Evolutionary conservation across 176 grass and related monocot species (phyloP), one percentile per base, ranked within the genome.

Genomic region (Raddia distichophylla): DNA sequence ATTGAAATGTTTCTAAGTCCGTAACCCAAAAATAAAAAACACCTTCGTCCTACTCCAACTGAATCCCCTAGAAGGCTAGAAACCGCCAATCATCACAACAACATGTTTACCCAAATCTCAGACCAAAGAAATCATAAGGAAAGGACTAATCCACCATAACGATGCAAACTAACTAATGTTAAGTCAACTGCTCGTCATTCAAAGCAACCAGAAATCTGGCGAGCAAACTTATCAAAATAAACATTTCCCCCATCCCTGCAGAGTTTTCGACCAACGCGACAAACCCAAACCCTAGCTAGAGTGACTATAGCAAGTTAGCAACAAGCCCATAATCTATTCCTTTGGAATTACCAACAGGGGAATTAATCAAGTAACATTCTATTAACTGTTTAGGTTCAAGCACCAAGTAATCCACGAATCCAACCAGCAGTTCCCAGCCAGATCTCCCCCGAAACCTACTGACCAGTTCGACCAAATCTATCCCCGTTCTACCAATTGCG

Each of bases 271-370:
- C 10, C 34, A 72, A 51, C 11, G 10, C 8, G 13, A 45, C 37
- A 40, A 40, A 40, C 27, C 7, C 20, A 12, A 63, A 46, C 37
- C 64, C 79, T 74, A 82, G 14, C 6, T 47, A 6, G 58, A 86
- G 50, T 16, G 14, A 54, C 10, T 13, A 0, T 12, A 32, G 43
- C 3, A 80, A 32, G 6, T 0, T 12, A 32, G 43, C 3, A 80
- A 32, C 17, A 37, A 54, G 50, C 73, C 1, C 10, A 55, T 4
- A 57, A 57, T 13, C 47, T 9, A 37, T 57, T 43, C 22, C 0
- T 57, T 1, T 3, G 18, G 33, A 54, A 70, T 19, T 12, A 10
- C 14, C 10, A 19, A 10, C 14, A 60, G 32, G 7, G 2, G 43
- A 27, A 64, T 55, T 7, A 52, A 12, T 55, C 10, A 52, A 12